A percentile compares a stretch with the other conserved stretches of the same genome.
Evolutionary conservation across 148 eudicot genomes (phyloP).

Genomic region (Rhododendron kiyosumense): DNA sequence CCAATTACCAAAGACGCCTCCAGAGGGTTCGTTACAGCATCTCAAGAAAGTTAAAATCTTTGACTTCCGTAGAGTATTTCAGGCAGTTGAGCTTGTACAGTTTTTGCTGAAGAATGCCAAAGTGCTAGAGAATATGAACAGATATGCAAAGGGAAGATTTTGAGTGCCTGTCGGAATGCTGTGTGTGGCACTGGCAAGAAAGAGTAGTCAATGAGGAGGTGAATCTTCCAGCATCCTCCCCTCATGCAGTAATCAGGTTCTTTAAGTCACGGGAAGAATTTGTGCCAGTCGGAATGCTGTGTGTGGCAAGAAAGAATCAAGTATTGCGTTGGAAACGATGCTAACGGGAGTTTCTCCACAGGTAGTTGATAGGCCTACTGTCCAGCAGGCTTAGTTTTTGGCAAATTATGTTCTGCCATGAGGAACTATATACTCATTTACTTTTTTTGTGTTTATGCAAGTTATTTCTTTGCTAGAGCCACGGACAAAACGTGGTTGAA

Average conservation of each 20-base stretch:
- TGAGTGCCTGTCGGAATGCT: background rate
- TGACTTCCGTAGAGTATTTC: background rate
- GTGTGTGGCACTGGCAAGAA: background rate
- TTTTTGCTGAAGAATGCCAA: background rate
- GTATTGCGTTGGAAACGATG: background rate
- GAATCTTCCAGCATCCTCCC: background rate
- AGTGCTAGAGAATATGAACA: background rate
- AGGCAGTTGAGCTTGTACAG: background rate
- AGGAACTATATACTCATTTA: background rate
- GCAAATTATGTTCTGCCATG: background rate
- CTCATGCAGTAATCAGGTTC: too few species aligned
- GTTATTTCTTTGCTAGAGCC: too few species aligned
- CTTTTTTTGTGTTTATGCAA: too few species aligned
- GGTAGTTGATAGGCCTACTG: background rate
- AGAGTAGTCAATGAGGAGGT: background rate
- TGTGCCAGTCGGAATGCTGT: background rate
- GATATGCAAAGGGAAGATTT: background rate
- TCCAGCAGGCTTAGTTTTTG: background rate
- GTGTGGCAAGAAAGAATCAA: too few species aligned
- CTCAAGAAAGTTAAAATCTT: background rate
- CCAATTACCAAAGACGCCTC: background rate
- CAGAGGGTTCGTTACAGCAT: background rate
- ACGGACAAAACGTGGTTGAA: too few species aligned
- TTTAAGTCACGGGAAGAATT: too few species aligned
- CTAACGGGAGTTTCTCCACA: background rate